Conservation (phyloP, 495 filamentous ascomycete species). For the Penicillium roqueforti region DNA sequence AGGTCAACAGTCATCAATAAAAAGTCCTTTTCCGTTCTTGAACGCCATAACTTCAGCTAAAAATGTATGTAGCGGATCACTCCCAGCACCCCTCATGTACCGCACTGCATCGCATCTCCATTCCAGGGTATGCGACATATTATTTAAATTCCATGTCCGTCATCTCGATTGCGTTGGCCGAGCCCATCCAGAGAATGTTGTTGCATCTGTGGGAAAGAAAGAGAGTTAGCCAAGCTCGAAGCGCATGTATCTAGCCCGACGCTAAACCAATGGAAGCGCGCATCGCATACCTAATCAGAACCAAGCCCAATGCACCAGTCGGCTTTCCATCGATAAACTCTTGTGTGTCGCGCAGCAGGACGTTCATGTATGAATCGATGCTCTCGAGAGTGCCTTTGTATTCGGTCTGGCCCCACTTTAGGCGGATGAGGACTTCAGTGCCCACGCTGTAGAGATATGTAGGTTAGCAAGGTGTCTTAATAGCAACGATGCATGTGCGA, state of each 20-base stretch:
- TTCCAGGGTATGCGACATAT: slow-evolving; percentile 1
- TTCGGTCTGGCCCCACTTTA: slow-evolving; percentile 97
- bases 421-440: slow-evolving; percentile 80
- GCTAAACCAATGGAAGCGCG: background rate
- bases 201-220: slow-evolving; percentile 60
- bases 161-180: slow-evolving; percentile 57
- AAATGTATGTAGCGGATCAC: too few relatives aligned
- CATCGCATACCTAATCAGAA: slow-evolving; percentile 73
- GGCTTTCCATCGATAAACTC: slow-evolving; percentile 88
- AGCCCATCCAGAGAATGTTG: slow-evolving; percentile 89
- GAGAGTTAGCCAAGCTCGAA: slow-evolving; percentile 17
- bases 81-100: background rate
- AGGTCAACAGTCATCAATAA: too few relatives aligned
- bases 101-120: background rate
- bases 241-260: background rate
- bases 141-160: slow-evolving; percentile 48
- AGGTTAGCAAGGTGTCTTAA: background rate
- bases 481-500: background rate
- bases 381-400: slow-evolving; percentile 89
- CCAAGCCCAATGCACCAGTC: slow-evolving; percentile 78
- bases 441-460: slow-evolving; percentile 59
- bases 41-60: too few relatives aligned
- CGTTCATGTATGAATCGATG: slow-evolving; percentile 98
- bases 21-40: too few relatives aligned
- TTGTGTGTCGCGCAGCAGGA: slow-evolving; percentile 82